Evolutionary conservation across 2,329 filamentous ascomycete genomes (phyloP), one percentile per base, ranked within the genome.

Genomic region (Stylonectria norvegica): DNA sequence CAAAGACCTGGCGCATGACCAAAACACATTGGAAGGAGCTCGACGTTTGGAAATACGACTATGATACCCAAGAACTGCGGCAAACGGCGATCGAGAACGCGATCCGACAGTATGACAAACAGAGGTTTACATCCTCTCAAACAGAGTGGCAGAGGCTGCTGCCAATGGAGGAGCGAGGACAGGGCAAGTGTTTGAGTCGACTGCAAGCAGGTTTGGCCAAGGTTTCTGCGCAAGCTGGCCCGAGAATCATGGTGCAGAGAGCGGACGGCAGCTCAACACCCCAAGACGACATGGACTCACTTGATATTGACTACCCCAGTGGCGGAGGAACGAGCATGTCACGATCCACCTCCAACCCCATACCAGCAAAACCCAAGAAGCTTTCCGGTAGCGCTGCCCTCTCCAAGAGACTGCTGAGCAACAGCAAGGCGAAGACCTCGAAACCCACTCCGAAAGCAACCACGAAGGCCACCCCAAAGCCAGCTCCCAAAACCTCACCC

Each of bases 121-220:
- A 76, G 59, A 69, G 80, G 25, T 49, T 83, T 20, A 74, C 72
- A 5, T 64, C 72, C 2, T 71, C 71, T 1, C 78, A 82, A 42
- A 70, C 72, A 0, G 71, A 78, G 37, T 84, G 80, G 80, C 75
- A 84, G 53, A 73, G 68, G 48, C 63, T 84, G n/a, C 63, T 83
- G 9, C 72, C 75, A 5, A 70, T 68, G 47, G 69, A 75, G 33
- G 78, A 83, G 40, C 69, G 80, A 36, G 77, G 76, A 37, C 66
- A 65, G 46, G 79, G 79, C 37, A 81, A 75, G 36, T 75, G 73
- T 36, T 62, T 84, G 22, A 83, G 80, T 62, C 79, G 75, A 51
- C 63, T 84, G 7, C 79, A 83, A 49, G 75, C 72, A 9, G 71
- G 72, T 8, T 69, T 84, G 31, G 78, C 75, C 34, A 76, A 74